These are phyloP conservation scores for Phytopythium helicoides DNA, from an alignment of 352 stramenopile species.

Conservation along the genomic window DNA sequence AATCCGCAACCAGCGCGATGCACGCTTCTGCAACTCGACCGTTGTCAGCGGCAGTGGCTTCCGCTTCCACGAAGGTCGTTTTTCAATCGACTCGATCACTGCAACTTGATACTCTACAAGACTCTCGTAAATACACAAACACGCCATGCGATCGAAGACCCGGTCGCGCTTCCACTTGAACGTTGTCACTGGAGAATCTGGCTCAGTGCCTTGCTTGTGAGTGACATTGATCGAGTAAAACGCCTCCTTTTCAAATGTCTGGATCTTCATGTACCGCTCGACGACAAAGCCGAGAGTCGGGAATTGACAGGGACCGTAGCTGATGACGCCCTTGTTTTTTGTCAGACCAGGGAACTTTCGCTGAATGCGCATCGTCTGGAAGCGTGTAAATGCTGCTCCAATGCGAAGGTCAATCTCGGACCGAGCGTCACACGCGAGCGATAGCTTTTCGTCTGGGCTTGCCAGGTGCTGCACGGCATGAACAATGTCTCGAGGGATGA, in stretches of 20 bases:
- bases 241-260: slow-evolving; percentile 95
- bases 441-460: slow-evolving; percentile 77
- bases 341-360: slow-evolving; percentile 68
- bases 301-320: slow-evolving; percentile 99
- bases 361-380: slow-evolving; percentile 94
- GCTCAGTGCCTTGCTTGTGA: slow-evolving; percentile 47
- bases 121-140: slow-evolving; percentile 91
- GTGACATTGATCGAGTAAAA: slow-evolving; percentile 96
- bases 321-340: slow-evolving; percentile 90
- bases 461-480: slow-evolving; percentile 84
- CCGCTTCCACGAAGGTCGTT: slow-evolving; percentile 89
- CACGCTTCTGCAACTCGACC: slow-evolving; percentile 98
- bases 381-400: slow-evolving; percentile 93
- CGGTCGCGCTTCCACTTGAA: slow-evolving; percentile 95
- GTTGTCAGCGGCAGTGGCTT: slow-evolving; percentile 97
- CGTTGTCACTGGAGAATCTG: slow-evolving; percentile 60
- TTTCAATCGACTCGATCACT: slow-evolving; percentile 67
- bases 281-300: slow-evolving; percentile 98
- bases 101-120: slow-evolving; percentile 62
- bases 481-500: slow-evolving; percentile 91
- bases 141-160: slow-evolving; percentile 95
- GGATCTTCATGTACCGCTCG: slow-evolving; percentile 91
- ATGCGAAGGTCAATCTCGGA: slow-evolving; percentile 96
- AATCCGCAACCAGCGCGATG: slow-evolving; percentile 94
- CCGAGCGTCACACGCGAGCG: slow-evolving; percentile 86